Evolutionary conservation across 2,329 filamentous ascomycete species (phyloP).

Genomic region (Fonsecaea multimorphosa): DNA sequence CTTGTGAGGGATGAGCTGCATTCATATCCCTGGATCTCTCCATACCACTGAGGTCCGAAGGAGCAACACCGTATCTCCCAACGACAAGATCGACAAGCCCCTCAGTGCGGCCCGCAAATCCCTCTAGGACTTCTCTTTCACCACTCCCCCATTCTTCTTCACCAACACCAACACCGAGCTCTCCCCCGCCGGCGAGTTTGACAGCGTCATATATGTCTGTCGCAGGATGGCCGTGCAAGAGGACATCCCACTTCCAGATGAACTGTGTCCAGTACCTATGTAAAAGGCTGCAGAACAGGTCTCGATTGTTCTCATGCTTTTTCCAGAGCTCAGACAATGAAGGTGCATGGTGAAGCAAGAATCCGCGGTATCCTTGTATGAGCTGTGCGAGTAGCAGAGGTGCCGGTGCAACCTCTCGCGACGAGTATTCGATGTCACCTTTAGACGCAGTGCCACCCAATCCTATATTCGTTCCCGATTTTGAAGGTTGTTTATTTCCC

Average conservation of each 20-base stretch:
- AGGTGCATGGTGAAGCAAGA: constrained; percentile 83
- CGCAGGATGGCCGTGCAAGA: constrained; percentile 87
- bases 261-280: constrained; percentile 81
- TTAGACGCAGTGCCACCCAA: constrained; percentile 43
- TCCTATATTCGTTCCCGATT: constrained; percentile 30
- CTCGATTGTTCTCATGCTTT: constrained; percentile 60
- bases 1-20: constrained; percentile 38
- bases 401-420: constrained; percentile 85
- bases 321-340: constrained; percentile 74
- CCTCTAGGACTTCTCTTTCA: constrained; percentile 90
- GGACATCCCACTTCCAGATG: constrained; percentile 76
- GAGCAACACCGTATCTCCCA: constrained; percentile 75
- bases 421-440: constrained; percentile 76
- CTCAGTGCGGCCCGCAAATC: constrained; percentile 77
- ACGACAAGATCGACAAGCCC: constrained; percentile 88
- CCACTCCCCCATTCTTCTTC: constrained; percentile 95
- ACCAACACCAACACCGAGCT: constrained; percentile 90
- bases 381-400: constrained; percentile 80
- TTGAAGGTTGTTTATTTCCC: constrained; percentile 48
- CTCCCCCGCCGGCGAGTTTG: constrained; percentile 86
- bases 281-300: constrained; percentile 74
- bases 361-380: constrained; percentile 78
- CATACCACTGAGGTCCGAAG: constrained; percentile 39
- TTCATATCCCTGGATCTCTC: constrained; percentile 39
- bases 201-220: constrained; percentile 79